Evolutionary conservation across 2,329 filamentous ascomycete species (phyloP), one percentile per base, ranked within the genome.

Genomic region (Phyllosticta citrichinensis): DNA sequence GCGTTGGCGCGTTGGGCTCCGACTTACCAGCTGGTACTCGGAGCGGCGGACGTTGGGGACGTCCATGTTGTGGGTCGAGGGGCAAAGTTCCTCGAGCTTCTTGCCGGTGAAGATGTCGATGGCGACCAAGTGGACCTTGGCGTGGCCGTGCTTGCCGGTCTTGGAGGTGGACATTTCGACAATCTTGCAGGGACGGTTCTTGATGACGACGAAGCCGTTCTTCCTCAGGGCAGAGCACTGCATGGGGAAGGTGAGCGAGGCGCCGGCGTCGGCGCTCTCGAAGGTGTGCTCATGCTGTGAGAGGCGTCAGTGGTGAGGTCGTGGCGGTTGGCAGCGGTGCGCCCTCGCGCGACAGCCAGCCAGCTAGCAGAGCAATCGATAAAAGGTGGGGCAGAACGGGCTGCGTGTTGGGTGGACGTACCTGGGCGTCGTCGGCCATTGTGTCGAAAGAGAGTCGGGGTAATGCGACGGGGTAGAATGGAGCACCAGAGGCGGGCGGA

Each of bases 121-220:
- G 76, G 91, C 94, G 74, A 97, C 88, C 73, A 99, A 83, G 82
- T 99, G 93, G 78, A 99, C 94, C 88, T 99, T 99, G 82, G 94
- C 94, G 89, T 99, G 95, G 80, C 94, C 94, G 89, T 99, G 94
- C 91, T 99, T 99, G 82, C 94, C 94, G 70, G 94, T 99, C 92
- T 99, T 99, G 79, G 94, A 99, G 83, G 94, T 99, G 71, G 91
- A 96, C 95, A 99, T 99, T 76, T 99, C 94, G 79, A 97, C 90
- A 74, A 99, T 99, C 89, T 97, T 99, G 92, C 94, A 99, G 73
- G 94, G 95, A 73, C 94, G 94, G 81, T 84, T 82, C 88, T 99
- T 99, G 83, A 99, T 97, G 78, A 93, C 87, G 79, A 99, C 94
- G 85, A 89, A 88, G 69, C 94, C 93, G 87, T 95, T 96, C 92